Base-by-base conservation (phyloP, 225 moss, liverwort and hornwort species). In the Physcomitrium patens region DNA sequence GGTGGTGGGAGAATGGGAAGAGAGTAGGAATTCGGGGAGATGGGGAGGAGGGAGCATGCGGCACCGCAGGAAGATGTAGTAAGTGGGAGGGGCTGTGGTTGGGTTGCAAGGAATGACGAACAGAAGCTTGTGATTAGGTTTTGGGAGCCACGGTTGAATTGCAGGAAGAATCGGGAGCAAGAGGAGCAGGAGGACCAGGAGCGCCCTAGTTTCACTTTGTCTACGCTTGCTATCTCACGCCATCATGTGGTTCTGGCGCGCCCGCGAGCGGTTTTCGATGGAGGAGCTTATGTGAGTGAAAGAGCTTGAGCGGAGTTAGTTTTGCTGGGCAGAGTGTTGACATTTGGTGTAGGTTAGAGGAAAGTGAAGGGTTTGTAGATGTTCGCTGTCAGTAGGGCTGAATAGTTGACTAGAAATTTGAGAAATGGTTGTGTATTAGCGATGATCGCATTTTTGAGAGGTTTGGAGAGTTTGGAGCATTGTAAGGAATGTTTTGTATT, bases 231-330 rank as follows among this genome's bases (percentile, higher is more conserved):
- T 45, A 15, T 26, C 24, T 22, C 56, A 31, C 81, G 85, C 76
- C 91, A 97, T 26, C 85, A 99, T 99, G 99, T 99, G 99, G 99
- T 95, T 99, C 85, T 99, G 91, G 91, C 83, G 90, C 67, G 60
- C 89, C 67, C 89, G 99, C 84, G 95, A 99, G 79, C 99, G 99
- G 63, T 99, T 99, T 77, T 95, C 99, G 56, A 86, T 99, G 87
- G 85, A 90, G 24, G 99, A 99, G 90, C 93, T 99, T 70, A 90
- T 88, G 99, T 99, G 82, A 89, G 94, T 79, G 7, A 22, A 16
- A 12, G 63, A 15, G 19, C 65, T 15, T 11, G 57, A 13, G 51
- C 45, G 66, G 28, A 57, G 71, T 18, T 24, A 31, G 3, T 52
- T 58, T 12, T 10, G 17, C 10, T 8, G 23, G 11, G 54, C 31